A percentile compares a stretch with the other conserved stretches of the same genome.
Evolutionary conservation across 306 rosid species (phyloP).

Genomic region (Lupinus albus): DNA sequence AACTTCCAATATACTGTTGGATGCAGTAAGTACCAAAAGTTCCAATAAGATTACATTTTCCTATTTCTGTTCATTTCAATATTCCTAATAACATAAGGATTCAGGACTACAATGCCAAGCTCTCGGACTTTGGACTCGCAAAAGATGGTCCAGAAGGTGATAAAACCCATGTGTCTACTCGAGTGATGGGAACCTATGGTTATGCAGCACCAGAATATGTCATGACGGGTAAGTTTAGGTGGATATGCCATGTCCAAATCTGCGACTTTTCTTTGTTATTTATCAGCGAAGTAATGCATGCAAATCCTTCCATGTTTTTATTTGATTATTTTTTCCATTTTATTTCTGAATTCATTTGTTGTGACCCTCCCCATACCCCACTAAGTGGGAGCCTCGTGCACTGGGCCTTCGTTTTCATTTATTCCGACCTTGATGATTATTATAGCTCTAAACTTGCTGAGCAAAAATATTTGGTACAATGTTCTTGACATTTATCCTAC

Average conservation of each 20-base stretch:
- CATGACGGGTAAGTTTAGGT: conserved; percentile 70
- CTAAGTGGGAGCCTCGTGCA: too few relatives aligned
- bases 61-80: conserved; percentile 16
- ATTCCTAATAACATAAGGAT: conserved; percentile 42
- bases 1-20: conserved; percentile 86
- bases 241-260: not conserved
- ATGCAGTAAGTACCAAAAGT: conserved; percentile 64
- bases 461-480: not conserved
- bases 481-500: too few relatives aligned
- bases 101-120: conserved; percentile 89
- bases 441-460: not conserved
- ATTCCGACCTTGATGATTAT: not conserved
- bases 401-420: too few relatives aligned
- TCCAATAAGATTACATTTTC: conserved; percentile 3
- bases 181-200: conserved; percentile 97
- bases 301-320: not conserved
- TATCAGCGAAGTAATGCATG: not conserved
- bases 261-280: conserved; percentile 6
- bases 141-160: conserved; percentile 95
- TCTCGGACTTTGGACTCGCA: conserved; percentile 91
- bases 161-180: conserved; percentile 87
- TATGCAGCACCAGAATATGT: conserved; percentile 95
- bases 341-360: not conserved
- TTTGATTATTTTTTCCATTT: not conserved
- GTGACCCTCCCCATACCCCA: too few relatives aligned